Percentiles rank a stretch among this genome's conserved stretches.
These are phyloP conservation scores for Trametes cingulata DNA, from an alignment of 768 basidiomycete species.

Conservation along the genomic window DNA sequence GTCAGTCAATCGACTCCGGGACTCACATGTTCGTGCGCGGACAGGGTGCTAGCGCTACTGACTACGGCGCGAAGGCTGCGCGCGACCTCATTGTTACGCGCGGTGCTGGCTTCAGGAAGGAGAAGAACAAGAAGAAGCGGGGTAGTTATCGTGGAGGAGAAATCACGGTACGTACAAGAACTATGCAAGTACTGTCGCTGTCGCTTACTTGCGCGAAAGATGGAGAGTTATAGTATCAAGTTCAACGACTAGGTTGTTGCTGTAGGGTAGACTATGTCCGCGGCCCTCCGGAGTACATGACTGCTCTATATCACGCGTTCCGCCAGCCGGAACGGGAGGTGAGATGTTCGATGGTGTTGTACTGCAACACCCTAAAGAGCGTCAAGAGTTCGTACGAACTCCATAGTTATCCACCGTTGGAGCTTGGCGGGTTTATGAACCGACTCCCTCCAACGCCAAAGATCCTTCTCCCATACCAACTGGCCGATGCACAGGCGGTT, in stretches of 20 bases:
- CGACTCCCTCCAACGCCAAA: not conserved
- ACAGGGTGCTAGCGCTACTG: slow-evolving; percentile 65
- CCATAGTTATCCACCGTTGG: slow-evolving; percentile 16
- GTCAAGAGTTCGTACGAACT: slow-evolving; percentile 18
- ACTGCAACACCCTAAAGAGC: slow-evolving; percentile 2
- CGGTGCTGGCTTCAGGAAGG: slow-evolving; percentile 94
- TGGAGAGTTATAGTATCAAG: slow-evolving; percentile 87
- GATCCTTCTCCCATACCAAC: not conserved
- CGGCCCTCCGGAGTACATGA: no score
- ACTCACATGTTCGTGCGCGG: not conserved
- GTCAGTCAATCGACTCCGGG: not conserved
- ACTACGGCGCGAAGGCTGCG: slow-evolving; percentile 87
- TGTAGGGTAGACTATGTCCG: not conserved
- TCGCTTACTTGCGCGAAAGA: slow-evolving; percentile 40
- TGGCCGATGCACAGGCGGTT: not conserved
- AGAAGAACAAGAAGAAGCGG: slow-evolving; percentile 99
- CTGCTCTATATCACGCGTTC: not conserved
- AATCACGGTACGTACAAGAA: slow-evolving; percentile 69
- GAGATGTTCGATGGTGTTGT: no score
- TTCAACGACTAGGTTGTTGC: slow-evolving; percentile 49
- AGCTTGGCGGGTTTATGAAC: not conserved
- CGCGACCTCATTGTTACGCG: slow-evolving; percentile 90
- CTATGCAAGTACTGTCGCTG: not conserved
- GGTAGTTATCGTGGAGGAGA: slow-evolving; percentile 94
- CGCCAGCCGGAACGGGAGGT: no score